Evolutionary conservation across 352 stramenopile genomes (phyloP).

Genomic region (Elongisporangium senticosum): DNA sequence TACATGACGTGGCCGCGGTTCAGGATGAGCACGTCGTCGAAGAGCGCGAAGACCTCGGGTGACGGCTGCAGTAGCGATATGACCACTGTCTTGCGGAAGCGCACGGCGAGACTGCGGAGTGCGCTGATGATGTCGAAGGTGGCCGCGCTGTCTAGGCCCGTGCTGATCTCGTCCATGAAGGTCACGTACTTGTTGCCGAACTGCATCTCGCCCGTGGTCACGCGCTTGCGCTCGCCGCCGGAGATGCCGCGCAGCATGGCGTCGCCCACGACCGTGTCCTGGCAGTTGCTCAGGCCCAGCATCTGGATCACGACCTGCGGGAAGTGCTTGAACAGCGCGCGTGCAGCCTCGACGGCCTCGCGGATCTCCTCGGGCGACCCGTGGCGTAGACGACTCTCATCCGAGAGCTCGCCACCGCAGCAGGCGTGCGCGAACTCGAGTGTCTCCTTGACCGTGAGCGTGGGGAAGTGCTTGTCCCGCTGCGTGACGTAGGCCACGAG

Average conservation of each 20-base stretch:
- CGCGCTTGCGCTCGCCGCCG: constrained; percentile 27
- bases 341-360: constrained; percentile 6
- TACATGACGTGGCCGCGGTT: constrained; percentile 80
- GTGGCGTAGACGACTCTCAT: constrained; percentile 11
- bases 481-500: constrained; percentile 44
- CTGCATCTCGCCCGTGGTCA: constrained; percentile 48
- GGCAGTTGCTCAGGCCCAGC: constrained; percentile 19
- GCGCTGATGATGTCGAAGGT: constrained; percentile 82
- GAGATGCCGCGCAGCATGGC: constrained; percentile 29
- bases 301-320: constrained; percentile 27
- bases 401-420: constrained; percentile 19
- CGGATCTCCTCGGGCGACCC: constrained; percentile 29
- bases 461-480: constrained; percentile 41
- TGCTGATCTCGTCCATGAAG: constrained; percentile 87
- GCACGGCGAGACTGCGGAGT: constrained; percentile 25
- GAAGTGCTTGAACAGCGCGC: constrained; percentile 9
- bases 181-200: constrained; percentile 40
- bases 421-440: constrained; percentile 39
- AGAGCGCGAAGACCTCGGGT: constrained; percentile 87
- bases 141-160: constrained; percentile 81
- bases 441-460: constrained; percentile 46
- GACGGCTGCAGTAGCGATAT: constrained; percentile 81
- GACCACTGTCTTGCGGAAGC: constrained; percentile 34
- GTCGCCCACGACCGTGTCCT: constrained; percentile 27
- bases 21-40: constrained; percentile 89